These are phyloP conservation scores for Lachancea fermentati DNA, from an alignment of 805 yeast species.

Conservation along the genomic window DNA sequence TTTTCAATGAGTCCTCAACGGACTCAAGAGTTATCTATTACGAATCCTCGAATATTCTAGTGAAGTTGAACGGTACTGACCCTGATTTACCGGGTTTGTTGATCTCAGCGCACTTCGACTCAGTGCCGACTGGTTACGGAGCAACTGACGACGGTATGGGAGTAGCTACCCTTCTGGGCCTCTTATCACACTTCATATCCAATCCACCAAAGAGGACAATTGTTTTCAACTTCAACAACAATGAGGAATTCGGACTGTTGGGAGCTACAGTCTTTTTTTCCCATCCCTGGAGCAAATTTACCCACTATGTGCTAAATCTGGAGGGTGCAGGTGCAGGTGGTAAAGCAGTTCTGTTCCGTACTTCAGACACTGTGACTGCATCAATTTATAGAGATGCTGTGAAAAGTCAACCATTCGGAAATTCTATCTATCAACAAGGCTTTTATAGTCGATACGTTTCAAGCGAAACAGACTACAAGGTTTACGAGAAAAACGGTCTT, in stretches of 20 bases:
- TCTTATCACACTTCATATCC: slow-evolving; percentile 45
- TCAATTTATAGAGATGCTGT: slow-evolving; percentile 50
- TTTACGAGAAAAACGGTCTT: slow-evolving; percentile 60
- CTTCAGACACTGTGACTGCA: slow-evolving; percentile 72
- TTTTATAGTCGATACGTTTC: slow-evolving; percentile 64
- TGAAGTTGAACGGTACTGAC: slow-evolving; percentile 61
- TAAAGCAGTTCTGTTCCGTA: slow-evolving; percentile 72
- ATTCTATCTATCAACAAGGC: slow-evolving; percentile 79
- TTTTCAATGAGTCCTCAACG: slow-evolving; percentile 38
- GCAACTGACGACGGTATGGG: slow-evolving; percentile 94
- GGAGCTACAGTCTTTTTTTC: slow-evolving; percentile 72
- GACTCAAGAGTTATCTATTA: slow-evolving; percentile 57
- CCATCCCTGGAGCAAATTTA: slow-evolving; percentile 65
- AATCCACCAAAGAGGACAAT: slow-evolving; percentile 64
- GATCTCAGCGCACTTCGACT: slow-evolving; percentile 81
- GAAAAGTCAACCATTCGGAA: slow-evolving; percentile 61
- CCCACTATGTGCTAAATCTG: slow-evolving; percentile 65
- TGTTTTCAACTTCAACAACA: slow-evolving; percentile 79
- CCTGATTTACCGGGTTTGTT: slow-evolving; percentile 58
- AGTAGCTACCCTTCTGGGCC: slow-evolving; percentile 70
- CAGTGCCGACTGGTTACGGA: slow-evolving; percentile 83
- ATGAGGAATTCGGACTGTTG: slow-evolving; percentile 81
- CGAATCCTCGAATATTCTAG: slow-evolving; percentile 78
- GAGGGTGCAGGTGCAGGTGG: slow-evolving; percentile 96
- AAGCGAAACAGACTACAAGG: slow-evolving; percentile 82